These are phyloP conservation scores for Fusarium liriodendri DNA, from an alignment of 2,329 filamentous ascomycete genomes.

Conservation along the genomic window DNA sequence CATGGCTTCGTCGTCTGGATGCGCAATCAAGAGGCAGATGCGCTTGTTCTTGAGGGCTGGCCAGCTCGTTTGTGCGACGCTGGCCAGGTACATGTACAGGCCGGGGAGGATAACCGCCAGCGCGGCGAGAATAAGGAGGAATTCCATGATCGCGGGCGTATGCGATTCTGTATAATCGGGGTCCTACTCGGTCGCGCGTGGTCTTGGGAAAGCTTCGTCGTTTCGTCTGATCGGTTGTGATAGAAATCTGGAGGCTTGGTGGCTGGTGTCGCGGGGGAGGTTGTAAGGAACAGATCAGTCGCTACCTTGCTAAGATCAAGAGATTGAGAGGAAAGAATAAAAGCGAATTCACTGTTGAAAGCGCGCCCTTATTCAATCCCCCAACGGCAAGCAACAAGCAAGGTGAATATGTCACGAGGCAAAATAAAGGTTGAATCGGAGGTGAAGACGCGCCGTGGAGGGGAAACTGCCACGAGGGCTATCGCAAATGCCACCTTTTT, in stretches of 20 bases:
- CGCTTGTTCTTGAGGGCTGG: conserved; percentile 82
- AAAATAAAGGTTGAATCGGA: not conserved
- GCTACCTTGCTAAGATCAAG: not conserved
- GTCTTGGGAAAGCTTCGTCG: not conserved
- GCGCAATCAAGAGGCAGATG: conserved; percentile 92
- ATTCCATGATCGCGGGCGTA: conserved; percentile 32
- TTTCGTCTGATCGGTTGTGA: not conserved
- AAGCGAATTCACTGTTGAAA: not conserved
- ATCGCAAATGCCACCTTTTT: conserved; percentile 30
- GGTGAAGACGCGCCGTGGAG: conserved; percentile 28
- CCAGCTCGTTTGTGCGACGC: conserved; percentile 62
- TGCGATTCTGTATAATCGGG: not conserved
- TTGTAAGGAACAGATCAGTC: conserved; percentile 4
- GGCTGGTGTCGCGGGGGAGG: conserved; percentile 2
- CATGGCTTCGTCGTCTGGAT: conserved; percentile 99
- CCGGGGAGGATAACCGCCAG: conserved; percentile 56
- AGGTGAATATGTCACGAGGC: conserved; percentile 30
- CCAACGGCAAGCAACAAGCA: conserved; percentile 6
- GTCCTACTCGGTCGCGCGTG: conserved; percentile 3
- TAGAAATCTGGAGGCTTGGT: not conserved
- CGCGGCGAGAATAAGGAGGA: conserved; percentile 40
- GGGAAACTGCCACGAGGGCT: conserved; percentile 29
- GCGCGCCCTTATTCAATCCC: not conserved
- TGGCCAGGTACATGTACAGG: conserved; percentile 64
- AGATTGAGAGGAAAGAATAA: not conserved